phyloP scores from a whole-genome alignment of 1,284 basidiomycete genomes.

The Marasmius sp. region DNA sequence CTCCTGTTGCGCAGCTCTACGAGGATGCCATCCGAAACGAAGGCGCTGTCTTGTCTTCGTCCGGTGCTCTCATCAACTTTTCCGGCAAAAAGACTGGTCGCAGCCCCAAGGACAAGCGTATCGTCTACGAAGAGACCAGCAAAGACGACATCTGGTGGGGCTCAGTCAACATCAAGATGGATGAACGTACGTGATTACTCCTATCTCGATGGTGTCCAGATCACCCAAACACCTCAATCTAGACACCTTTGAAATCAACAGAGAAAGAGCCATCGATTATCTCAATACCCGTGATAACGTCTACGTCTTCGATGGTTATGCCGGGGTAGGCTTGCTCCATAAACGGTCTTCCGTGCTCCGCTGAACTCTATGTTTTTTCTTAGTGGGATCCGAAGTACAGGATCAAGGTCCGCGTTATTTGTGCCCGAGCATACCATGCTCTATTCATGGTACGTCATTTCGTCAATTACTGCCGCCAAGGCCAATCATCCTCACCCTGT shows the following conservation, averaged over 20 bases:
- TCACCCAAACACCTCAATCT: conserved; percentile 4
- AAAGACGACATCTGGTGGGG: conserved; percentile 99
- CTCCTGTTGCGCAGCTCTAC: conserved; percentile 92
- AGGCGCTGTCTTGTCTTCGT: conserved; percentile 95
- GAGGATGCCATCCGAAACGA: conserved; percentile 99
- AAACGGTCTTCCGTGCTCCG: conserved; percentile 8
- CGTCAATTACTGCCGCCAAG: conserved; percentile 5
- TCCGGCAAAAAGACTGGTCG: conserved; percentile 99
- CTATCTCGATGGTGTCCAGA: conserved; percentile 1
- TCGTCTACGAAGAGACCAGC: conserved; percentile 96
- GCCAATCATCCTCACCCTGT: conserved; percentile 7
- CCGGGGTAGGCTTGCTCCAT: conserved; percentile 60
- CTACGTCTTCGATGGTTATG: conserved; percentile 98
- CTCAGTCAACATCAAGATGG: conserved; percentile 99
- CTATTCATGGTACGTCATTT: conserved; percentile 89
- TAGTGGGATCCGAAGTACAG: conserved; percentile 99
- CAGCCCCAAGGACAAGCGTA: conserved; percentile 99
- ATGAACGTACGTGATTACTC: conserved; percentile 70
- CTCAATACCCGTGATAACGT: conserved; percentile 98
- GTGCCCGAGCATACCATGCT: conserved; percentile 97
- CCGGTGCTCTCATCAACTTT: conserved; percentile 98
- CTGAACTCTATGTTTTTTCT: conserved; percentile 8
- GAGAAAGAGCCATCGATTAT: conserved; percentile 99
- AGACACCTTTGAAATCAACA: conserved; percentile 99
- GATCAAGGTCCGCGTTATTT: conserved; percentile 99